Evolutionary conservation across 2,329 filamentous ascomycete genomes (phyloP).

Genomic region (Cladosporium sp.): DNA sequence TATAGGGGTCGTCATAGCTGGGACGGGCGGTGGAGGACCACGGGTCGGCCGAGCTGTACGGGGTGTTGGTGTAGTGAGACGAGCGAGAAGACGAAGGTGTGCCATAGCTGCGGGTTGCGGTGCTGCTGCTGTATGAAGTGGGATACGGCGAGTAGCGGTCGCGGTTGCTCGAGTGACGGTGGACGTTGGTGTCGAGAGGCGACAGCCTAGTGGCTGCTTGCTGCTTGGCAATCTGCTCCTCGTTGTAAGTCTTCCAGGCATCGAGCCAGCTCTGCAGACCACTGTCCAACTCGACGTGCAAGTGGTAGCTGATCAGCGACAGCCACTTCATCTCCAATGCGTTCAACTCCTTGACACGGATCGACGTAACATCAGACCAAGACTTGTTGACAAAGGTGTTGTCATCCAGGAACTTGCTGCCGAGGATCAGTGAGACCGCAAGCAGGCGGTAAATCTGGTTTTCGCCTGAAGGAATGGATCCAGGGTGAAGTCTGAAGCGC

Average conservation of each 20-base stretch:
- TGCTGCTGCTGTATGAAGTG: conserved; percentile 28
- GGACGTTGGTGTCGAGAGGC: conserved; percentile 61
- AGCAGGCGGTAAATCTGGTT: conserved; percentile 83
- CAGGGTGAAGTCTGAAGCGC: conserved; percentile 52
- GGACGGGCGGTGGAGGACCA: conserved; percentile 28
- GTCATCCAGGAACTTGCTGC: conserved; percentile 94
- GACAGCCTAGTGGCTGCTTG: conserved; percentile 42
- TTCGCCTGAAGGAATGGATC: conserved; percentile 39
- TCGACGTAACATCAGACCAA: conserved; percentile 92
- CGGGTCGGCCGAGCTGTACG: conserved; percentile 30
- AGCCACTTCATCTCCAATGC: conserved; percentile 85
- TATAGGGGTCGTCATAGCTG: conserved; percentile 31
- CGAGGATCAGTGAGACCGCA: conserved; percentile 76
- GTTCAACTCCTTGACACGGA: conserved; percentile 78
- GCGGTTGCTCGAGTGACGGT: conserved; percentile 46
- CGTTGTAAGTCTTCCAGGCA: conserved; percentile 62
- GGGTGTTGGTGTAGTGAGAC: conserved; percentile 27
- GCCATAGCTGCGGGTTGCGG: conserved; percentile 22
- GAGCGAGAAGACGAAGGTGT: conserved; percentile 27
- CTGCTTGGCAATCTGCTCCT: conserved; percentile 35
- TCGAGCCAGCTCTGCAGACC: conserved; percentile 62
- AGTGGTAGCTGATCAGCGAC: conserved; percentile 71
- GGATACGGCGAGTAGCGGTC: conserved; percentile 40
- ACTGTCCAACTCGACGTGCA: conserved; percentile 80
- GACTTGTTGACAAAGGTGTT: conserved; percentile 97